Percentiles rank a stretch among this genome's conserved stretches.
These are phyloP conservation scores for Calonectria pseudoreteaudii DNA, from an alignment of 2,329 filamentous ascomycete genomes.

Conservation along the genomic window DNA sequence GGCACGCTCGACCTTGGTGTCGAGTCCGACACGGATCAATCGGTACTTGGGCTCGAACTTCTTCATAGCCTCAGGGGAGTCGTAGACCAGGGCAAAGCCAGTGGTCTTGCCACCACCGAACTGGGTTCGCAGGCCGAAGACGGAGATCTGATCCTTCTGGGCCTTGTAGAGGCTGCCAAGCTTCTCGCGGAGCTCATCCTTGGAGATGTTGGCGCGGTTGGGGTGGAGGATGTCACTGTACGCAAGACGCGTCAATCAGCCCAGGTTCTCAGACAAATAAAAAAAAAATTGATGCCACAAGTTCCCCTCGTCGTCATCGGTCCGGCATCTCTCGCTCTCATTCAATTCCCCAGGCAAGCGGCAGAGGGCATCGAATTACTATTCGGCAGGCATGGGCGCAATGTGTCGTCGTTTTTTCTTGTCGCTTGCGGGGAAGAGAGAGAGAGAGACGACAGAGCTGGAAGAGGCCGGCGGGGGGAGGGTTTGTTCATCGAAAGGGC, in stretches of 20 bases:
- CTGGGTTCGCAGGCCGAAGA: slow-evolving; percentile 98
- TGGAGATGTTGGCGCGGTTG: slow-evolving; percentile 97
- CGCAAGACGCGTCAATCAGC: slow-evolving; percentile 38
- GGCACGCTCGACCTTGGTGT: slow-evolving; percentile 95
- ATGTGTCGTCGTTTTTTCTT: slow-evolving; percentile 8
- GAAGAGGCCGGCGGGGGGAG: slow-evolving; percentile 22
- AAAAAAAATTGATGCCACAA: slow-evolving; percentile 30
- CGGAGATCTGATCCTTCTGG: slow-evolving; percentile 95
- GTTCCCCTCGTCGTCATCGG: slow-evolving; percentile 13
- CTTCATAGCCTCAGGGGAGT: slow-evolving; percentile 98
- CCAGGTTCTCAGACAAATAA: slow-evolving; percentile 31
- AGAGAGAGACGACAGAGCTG: slow-evolving; percentile 15
- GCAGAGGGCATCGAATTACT: not conserved
- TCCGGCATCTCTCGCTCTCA: not conserved
- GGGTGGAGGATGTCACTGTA: slow-evolving; percentile 98
- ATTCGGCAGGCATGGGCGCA: not conserved
- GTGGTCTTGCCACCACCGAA: slow-evolving; percentile 99
- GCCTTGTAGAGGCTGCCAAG: slow-evolving; percentile 97
- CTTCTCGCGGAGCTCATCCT: slow-evolving; percentile 97
- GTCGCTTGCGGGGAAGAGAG: slow-evolving; percentile 2
- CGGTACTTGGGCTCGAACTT: slow-evolving; percentile 99
- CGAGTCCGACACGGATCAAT: slow-evolving; percentile 92
- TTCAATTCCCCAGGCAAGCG: not conserved
- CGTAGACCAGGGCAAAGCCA: slow-evolving; percentile 98
- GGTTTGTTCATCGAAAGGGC: slow-evolving; percentile 35